Base-by-base conservation (phyloP, 768 basidiomycete species). In the Stropharia rugosoannulata region DNA sequence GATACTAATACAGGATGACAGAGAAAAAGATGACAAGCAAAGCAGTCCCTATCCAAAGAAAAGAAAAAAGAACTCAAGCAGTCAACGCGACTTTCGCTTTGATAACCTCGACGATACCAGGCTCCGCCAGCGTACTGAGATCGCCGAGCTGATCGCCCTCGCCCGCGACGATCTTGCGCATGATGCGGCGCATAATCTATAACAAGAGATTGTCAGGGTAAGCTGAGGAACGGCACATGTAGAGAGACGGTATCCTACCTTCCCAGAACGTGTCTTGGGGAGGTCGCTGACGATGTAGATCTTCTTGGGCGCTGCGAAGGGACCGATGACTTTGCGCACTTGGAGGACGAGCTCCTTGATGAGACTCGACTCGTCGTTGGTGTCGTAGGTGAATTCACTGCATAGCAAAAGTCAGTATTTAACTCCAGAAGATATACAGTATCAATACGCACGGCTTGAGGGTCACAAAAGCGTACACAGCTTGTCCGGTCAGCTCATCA, bases 111-210 rank as follows among this genome's bases (percentile, higher is more conserved):
- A 98, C 92, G 44, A 95, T 78, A 6, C 73, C 70, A 3, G 95
- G 95, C 60, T 98, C 95, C 3, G 93, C 95, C 45, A 96, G 80
- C 6, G 96, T 98, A 61, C 89, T 91, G 37, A 98, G 81, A 73
- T 98, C 96, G 47, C 96, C 96, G 40, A 98, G 84, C 71, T 97
- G 91, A 69, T 99, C 96, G 7, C 86, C 92, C 70, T 98, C 94
- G 39, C 93, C 92, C 0, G 89, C 89, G 45, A 93, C 90, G 66
- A 98, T 93, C 84, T 98, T 98, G 66, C 97, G 85, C 83, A 98
- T 84, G 59, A 97, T 91, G 50, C 96, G 85, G 43, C 96, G 85
- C 90, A 98, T 95, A 71, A 95, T 93, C 90, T 65, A 43, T 13
- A 49, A 27, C 37, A 49, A 18, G 51, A 13, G 57, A n/a, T 50